Evolutionary conservation across 768 basidiomycete genomes (phyloP), one percentile per base, ranked within the genome.

Genomic region (Mycena polygramma): DNA sequence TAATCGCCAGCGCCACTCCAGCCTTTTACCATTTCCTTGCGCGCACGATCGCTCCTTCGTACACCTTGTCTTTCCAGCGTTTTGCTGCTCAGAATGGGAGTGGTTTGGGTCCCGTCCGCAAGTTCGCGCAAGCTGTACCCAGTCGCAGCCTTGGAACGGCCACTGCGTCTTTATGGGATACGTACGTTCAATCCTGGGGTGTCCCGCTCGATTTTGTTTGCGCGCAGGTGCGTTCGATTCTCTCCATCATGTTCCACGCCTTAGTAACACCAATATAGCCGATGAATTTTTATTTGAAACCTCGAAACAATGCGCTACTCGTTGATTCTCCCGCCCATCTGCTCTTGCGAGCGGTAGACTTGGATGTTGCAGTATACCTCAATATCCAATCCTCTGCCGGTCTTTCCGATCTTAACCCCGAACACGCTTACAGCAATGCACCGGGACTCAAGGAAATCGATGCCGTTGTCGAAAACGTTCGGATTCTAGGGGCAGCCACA

Each of bases 251-350:
- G 66, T 68, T 70, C 70, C 73, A 74, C 54, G 22, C 55, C 46
- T 64, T 41, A 10, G 9, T 58, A 67, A 60, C 64, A 49, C 65
- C 52, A 64, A 75, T 79, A 76, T 79, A 90, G 89, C 85, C 87
- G 54, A 80, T 87, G 81, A 83, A 86, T 78, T 83, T 87, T 75
- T 84, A 83, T 73, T 77, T 87, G 80, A 83, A 79, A 72, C 77
- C 79, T 63, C 79, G 64, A 68, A 68, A 61, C 75, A 79, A 77
- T 67, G 75, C 70, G 55, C 74, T 76, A 63, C 69, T 66, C 51
- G 35, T 55, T 37, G 77, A 78, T 48, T 75, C 74, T 46, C 74
- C 78, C 11, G 65, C 72, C 51, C 84, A 84, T 61, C 72, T 72
- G 30, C 77, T 87, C 59, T 75, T 88, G 57, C 81, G 84, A 80